Base-by-base conservation (phyloP, 306 rosid species). In the Cicer pinnatifidum region DNA sequence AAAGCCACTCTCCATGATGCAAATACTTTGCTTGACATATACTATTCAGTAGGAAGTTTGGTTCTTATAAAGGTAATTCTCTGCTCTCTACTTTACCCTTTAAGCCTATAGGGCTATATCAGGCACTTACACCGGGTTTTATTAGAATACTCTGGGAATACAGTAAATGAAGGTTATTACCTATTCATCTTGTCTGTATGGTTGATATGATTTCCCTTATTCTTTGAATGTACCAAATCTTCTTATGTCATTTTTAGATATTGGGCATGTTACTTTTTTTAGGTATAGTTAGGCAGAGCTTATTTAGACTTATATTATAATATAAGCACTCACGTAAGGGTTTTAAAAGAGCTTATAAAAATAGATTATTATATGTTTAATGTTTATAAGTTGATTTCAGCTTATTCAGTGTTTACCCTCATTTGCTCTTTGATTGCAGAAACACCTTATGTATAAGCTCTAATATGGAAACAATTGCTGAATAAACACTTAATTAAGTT, bases 1-100 rank as follows among this genome's bases (percentile, higher is more conserved):
- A 81, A 86, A 79, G 79, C 90, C 79, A 65, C 61, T 37, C 82
- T 87, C 65, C 80, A 75, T 59, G 88, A 89, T 75, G 97, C 93
- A 23, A 86, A 85, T 68, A 83, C 86, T 8, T 83, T 95, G 93
- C 88, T 78, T 9, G 97, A 91, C 48, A 78, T 87, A 67, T 91
- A 91, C 80, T 84, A 88, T 79, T 90, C 97, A 59, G 54, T 92
- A 0, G 92, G 92, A 82, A 80, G 91, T 78, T 84, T 95, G 86
- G 89, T 80, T 76, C 97, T 87, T 78, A 72, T 87, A 48, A 90
- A 88, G 99, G 99, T 92, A 84, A 76, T 9, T 51, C 39, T 43
- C 17, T 53, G 39, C 38, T 62, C 51, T 41, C 39, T 71, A 17
- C 54, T 75, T 40, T 20, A 64, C 20, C 58, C 46, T 10, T 33